Evolutionary conservation across 1,139 yeast species (phyloP).

Genomic region (Blastobotrys serpentis): DNA sequence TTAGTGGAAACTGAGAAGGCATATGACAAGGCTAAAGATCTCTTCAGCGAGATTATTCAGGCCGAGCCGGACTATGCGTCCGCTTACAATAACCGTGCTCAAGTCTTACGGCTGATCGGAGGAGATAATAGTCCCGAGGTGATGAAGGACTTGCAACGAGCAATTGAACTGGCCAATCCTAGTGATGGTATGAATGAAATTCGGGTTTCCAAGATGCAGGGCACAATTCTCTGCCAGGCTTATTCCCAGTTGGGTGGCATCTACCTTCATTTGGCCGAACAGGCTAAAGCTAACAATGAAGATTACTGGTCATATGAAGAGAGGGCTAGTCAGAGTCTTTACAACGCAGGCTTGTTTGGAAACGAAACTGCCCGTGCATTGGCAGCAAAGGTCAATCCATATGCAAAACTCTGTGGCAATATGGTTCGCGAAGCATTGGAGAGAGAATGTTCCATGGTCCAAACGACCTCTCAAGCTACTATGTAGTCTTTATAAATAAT

Average conservation of each 20-base stretch:
- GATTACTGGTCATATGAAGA: conserved; percentile 33
- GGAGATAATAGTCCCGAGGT: conserved; percentile 10
- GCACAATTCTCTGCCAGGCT: conserved; percentile 34
- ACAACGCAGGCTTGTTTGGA: conserved; percentile 34
- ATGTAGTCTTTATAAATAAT: background rate
- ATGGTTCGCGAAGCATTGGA: conserved; percentile 27
- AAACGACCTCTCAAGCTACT: background rate
- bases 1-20: conserved; percentile 21
- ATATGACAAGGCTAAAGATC: conserved; percentile 21
- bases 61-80: conserved; percentile 35
- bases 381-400: conserved; percentile 36
- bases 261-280: conserved; percentile 25
- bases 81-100: conserved; percentile 39
- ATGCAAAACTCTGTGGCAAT: conserved; percentile 39
- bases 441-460: background rate
- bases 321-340: conserved; percentile 33
- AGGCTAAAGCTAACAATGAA: background rate
- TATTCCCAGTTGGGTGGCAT: conserved; percentile 35
- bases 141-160: conserved; percentile 28
- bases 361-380: conserved; percentile 32
- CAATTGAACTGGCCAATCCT: conserved; percentile 32
- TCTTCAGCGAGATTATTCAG: conserved; percentile 27
- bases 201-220: conserved; percentile 35
- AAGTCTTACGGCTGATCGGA: conserved; percentile 25
- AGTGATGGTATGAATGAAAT: conserved; percentile 8